Conservation (phyloP, 345 rosid species). For the Arabis hirsuta region DNA sequence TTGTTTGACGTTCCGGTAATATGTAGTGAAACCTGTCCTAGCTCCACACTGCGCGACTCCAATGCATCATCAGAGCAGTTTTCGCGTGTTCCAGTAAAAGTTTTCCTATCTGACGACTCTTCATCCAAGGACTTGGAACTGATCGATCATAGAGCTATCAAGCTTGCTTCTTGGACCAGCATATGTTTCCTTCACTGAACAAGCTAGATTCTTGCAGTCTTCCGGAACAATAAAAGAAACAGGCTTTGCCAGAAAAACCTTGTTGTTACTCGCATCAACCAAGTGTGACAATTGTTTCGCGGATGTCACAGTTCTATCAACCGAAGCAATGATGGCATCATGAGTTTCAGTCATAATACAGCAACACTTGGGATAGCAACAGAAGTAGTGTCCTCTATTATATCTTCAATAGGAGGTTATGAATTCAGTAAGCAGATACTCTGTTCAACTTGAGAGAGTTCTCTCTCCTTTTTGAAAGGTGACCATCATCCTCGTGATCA, state of each 20-base stretch:
- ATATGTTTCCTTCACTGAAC: constrained; percentile 24
- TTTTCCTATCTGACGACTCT: background rate
- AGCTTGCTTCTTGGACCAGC: constrained; percentile 13
- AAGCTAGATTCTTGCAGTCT: constrained; percentile 22
- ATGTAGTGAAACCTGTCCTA: background rate
- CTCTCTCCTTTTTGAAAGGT: background rate
- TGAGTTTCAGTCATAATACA: constrained; percentile 15
- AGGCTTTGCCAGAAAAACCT: constrained; percentile 28
- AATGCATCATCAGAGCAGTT: constrained; percentile 14
- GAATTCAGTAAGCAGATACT: constrained; percentile 25
- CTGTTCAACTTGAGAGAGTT: constrained; percentile 23
- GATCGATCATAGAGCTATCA: constrained; percentile 10
- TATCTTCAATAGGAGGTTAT: background rate
- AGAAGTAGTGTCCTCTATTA: constrained; percentile 15
- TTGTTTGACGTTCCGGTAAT: constrained; percentile 2
- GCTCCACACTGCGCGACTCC: background rate
- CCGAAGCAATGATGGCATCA: constrained; percentile 19
- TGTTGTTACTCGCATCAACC: constrained; percentile 10
- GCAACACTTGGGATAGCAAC: background rate
- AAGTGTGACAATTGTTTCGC: constrained; percentile 11
- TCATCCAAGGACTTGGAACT: constrained; percentile 12
- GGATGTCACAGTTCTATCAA: constrained; percentile 17
- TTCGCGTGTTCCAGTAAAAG: background rate
- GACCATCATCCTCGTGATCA: constrained; percentile 9
- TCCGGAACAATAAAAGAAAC: constrained; percentile 28